These are phyloP conservation scores for Gelatoporia subvermispora DNA, from an alignment of 768 basidiomycete genomes.

Conservation along the genomic window DNA sequence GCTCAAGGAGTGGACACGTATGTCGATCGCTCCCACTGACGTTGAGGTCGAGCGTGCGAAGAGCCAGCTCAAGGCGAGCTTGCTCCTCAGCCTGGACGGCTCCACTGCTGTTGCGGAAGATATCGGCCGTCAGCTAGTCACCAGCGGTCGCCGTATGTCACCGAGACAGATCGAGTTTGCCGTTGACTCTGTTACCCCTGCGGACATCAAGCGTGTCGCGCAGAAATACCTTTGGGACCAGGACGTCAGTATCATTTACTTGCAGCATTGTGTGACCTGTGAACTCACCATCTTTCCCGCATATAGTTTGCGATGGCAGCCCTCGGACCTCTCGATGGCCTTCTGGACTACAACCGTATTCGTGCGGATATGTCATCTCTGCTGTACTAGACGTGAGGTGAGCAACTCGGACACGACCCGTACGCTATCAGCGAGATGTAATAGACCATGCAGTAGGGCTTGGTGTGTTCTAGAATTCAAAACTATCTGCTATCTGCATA, in stretches of 20 bases:
- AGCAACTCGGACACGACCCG: too few species aligned
- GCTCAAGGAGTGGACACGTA: constrained; percentile 91
- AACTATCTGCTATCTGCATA: too few species aligned
- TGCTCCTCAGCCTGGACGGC: constrained; percentile 90
- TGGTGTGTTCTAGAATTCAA: too few species aligned
- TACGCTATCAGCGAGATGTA: too few species aligned
- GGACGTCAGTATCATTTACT: constrained; percentile 53
- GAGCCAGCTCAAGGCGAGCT: constrained; percentile 94
- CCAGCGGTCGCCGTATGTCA: constrained; percentile 83
- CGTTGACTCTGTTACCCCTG: constrained; percentile 81
- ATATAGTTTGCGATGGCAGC: constrained; percentile 80
- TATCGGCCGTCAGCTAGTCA: constrained; percentile 96
- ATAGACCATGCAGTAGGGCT: too few species aligned
- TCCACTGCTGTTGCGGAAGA: constrained; percentile 96
- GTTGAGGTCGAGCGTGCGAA: constrained; percentile 96
- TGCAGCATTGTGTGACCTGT: neutral
- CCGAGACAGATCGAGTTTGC: constrained; percentile 93
- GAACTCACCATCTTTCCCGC: constrained; percentile 4
- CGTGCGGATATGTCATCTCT: constrained; percentile 80
- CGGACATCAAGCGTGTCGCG: constrained; percentile 90
- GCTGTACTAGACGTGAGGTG: constrained; percentile 45
- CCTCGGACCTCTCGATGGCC: constrained; percentile 84
- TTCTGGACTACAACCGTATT: constrained; percentile 91
- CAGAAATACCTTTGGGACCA: constrained; percentile 97
- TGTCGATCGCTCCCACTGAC: constrained; percentile 81